Evolutionary conservation across 2,329 filamentous ascomycete genomes (phyloP).

Genomic region (Elsinoe batatas): DNA sequence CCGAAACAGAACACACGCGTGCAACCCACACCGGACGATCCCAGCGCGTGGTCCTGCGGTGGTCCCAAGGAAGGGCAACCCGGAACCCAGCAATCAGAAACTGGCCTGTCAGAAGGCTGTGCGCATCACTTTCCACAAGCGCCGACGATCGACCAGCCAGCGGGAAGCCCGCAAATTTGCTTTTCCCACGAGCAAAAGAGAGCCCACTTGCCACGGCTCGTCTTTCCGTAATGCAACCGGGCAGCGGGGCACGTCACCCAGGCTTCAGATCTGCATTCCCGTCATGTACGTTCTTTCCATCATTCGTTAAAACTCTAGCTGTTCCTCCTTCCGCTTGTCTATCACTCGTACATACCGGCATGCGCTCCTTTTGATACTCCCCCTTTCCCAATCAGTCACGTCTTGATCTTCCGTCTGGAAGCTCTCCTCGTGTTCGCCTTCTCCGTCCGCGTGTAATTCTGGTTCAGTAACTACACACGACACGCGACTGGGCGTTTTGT

Average conservation of each 20-base stretch:
- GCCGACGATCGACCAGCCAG: conserved; percentile 12
- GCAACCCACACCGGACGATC: neutral
- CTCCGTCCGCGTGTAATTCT: neutral
- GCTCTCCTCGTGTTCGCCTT: neutral
- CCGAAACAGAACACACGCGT: conserved; percentile 4
- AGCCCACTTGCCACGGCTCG: conserved; percentile 7
- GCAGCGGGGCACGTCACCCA: conserved; percentile 13
- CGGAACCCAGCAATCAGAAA: neutral
- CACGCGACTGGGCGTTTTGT: conserved; percentile 2
- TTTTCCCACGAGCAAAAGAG: neutral
- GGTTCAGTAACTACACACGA: neutral
- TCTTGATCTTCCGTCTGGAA: conserved; percentile 6
- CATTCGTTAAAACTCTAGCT: conserved; percentile 12
- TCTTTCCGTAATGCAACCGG: conserved; percentile 14
- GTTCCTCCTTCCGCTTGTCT: conserved; percentile 6
- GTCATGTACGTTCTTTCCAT: conserved; percentile 13
- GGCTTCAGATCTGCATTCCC: conserved; percentile 11
- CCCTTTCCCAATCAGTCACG: conserved; percentile 2
- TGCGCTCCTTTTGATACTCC: conserved; percentile 6
- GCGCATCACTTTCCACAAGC: conserved; percentile 13
- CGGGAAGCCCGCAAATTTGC: conserved; percentile 1
- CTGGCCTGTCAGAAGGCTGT: conserved; percentile 5
- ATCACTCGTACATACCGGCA: conserved; percentile 8
- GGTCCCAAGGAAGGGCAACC: neutral
- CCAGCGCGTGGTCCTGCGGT: neutral